phyloP scores from a whole-genome alignment of 2,329 filamentous ascomycete genomes.

The Neocucurbitaria cava region DNA sequence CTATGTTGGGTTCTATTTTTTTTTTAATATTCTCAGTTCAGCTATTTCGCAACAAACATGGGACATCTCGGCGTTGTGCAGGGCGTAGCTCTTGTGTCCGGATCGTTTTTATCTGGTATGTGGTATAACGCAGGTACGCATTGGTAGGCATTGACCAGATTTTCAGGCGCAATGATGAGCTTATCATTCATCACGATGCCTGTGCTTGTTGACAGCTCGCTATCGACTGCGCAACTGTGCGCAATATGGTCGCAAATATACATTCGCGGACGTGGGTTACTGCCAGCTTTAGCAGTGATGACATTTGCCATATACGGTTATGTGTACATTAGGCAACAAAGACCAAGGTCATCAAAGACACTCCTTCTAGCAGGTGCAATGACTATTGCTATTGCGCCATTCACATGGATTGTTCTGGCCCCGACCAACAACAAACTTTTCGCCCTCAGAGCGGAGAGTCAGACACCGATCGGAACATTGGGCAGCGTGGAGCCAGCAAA shows the following conservation, averaged over 20 bases:
- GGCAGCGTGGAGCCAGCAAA: neutral
- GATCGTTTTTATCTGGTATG: neutral
- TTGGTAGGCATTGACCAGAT: neutral
- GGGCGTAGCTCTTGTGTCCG: neutral
- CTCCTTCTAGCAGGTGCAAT: conserved; percentile 23
- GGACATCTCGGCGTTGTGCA: neutral
- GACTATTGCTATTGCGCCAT: conserved; percentile 47
- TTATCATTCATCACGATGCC: conserved; percentile 40
- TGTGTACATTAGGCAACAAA: neutral
- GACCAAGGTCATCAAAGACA: neutral
- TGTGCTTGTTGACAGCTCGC: conserved; percentile 41
- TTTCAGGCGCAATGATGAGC: conserved; percentile 31
- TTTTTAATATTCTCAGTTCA: neutral
- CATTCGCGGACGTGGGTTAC: conserved; percentile 39
- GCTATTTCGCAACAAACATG: neutral
- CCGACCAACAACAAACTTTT: conserved; percentile 41
- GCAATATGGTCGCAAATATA: conserved; percentile 45
- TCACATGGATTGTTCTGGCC: conserved; percentile 47
- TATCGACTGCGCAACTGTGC: conserved; percentile 30
- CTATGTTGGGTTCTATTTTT: too few species aligned
- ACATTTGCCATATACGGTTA: conserved; percentile 31
- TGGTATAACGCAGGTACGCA: neutral
- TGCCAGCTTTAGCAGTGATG: conserved; percentile 38
- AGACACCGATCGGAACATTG: neutral
- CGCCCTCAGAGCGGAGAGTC: neutral